These are phyloP conservation scores for Cucumis melo DNA, from an alignment of 306 rosid genomes.

Conservation along the genomic window DNA sequence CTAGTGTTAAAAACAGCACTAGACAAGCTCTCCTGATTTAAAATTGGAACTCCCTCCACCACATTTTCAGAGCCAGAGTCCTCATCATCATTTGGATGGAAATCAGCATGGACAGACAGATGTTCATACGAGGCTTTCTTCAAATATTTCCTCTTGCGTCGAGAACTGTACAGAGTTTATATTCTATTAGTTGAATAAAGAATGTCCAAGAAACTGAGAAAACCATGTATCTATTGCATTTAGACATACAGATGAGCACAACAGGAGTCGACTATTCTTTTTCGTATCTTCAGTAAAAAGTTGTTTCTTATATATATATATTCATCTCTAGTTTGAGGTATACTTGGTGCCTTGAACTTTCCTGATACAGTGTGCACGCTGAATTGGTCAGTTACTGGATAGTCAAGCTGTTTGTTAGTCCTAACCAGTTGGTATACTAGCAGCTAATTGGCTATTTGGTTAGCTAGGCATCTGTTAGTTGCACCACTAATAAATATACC, in stretches of 20 bases:
- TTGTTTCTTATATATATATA: neutral
- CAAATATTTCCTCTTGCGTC: conserved; percentile 35
- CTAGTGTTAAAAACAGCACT: conserved; percentile 10
- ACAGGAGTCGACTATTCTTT: neutral
- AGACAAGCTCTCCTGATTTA: conserved; percentile 21
- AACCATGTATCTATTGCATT: neutral
- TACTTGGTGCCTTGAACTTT: neutral
- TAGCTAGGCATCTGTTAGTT: too few species aligned
- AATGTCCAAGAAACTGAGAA: neutral
- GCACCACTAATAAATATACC: too few species aligned
- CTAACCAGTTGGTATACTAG: too few species aligned
- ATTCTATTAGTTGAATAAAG: neutral
- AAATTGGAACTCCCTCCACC: conserved; percentile 13
- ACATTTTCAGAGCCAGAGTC: conserved; percentile 24
- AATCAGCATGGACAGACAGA: conserved; percentile 27
- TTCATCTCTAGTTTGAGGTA: neutral
- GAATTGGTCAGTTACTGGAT: too few species aligned
- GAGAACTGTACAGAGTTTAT: conserved; percentile 33
- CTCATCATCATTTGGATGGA: conserved; percentile 25
- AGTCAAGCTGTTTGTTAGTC: too few species aligned
- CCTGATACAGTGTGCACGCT: too few species aligned
- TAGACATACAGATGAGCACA: neutral
- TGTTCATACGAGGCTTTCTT: conserved; percentile 38
- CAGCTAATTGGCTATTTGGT: too few species aligned
- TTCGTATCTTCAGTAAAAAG: neutral